A percentile compares a stretch with the other conserved stretches of the same genome.
phyloP scores from a whole-genome alignment of 2,329 filamentous ascomycete species.

The Thielaviopsis musarum region DNA sequence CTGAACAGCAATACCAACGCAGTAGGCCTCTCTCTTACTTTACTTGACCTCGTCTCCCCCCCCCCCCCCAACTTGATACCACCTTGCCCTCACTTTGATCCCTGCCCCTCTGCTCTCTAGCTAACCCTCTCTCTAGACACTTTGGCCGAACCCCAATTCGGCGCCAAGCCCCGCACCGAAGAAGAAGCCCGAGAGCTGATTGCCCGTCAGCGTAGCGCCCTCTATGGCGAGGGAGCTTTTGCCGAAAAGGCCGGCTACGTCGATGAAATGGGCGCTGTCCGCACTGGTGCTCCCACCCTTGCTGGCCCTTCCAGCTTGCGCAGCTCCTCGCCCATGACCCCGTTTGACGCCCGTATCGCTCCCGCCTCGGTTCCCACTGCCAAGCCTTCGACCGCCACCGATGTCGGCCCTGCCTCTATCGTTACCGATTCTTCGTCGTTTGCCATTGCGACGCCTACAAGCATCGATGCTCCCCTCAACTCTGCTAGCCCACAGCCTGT shows the following conservation, averaged over 20 bases:
- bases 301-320: slow-evolving; percentile 48
- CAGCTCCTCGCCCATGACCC: slow-evolving; percentile 64
- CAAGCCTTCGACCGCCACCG: slow-evolving; percentile 14
- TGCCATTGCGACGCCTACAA: slow-evolving; percentile 4
- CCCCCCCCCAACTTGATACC: background rate
- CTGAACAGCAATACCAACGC: slow-evolving; percentile 99
- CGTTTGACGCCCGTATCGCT: slow-evolving; percentile 31
- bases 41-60: too few relatives aligned
- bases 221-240: slow-evolving; percentile 67
- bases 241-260: slow-evolving; percentile 49
- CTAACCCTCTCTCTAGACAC: slow-evolving; percentile 25
- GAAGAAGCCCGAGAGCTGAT: slow-evolving; percentile 93
- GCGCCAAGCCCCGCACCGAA: slow-evolving; percentile 72
- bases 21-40: slow-evolving; percentile 44
- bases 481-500: slow-evolving; percentile 68
- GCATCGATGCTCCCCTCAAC: background rate
- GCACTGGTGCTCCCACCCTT: slow-evolving; percentile 49
- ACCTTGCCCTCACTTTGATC: background rate
- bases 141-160: slow-evolving; percentile 25
- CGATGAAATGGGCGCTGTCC: slow-evolving; percentile 48
- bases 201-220: slow-evolving; percentile 81
- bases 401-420: slow-evolving; percentile 22
- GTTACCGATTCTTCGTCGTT: slow-evolving; percentile 22
- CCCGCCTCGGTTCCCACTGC: slow-evolving; percentile 18
- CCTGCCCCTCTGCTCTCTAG: background rate